Evolutionary conservation across 129 eudicot genomes (phyloP).

Genomic region (Tanacetum coccineum): DNA sequence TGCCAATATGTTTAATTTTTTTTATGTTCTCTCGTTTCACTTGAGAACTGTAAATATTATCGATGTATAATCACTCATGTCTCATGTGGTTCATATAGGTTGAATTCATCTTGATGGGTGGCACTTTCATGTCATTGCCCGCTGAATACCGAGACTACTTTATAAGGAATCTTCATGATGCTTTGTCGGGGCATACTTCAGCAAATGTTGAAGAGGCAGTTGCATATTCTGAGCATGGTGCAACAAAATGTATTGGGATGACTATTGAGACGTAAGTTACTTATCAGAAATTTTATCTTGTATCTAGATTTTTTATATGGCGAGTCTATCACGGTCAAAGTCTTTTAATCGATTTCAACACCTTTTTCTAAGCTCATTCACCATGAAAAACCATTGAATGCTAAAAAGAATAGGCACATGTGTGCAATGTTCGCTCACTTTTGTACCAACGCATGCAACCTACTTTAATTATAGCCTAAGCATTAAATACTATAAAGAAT

Average conservation of each 20-base stretch:
- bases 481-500: no score
- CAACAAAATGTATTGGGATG: slow-evolving; percentile 97
- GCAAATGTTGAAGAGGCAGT: slow-evolving; percentile 98
- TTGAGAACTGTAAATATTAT: background rate
- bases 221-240: slow-evolving; percentile 93
- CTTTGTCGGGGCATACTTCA: slow-evolving; percentile 95
- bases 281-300: background rate
- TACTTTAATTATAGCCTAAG: no score
- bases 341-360: no score
- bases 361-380: no score
- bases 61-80: background rate
- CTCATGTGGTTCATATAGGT: slow-evolving; percentile 44
- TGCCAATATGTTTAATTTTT: background rate
- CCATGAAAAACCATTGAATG: no score
- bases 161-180: slow-evolving; percentile 92
- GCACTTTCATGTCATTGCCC: slow-evolving; percentile 97
- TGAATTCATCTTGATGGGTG: slow-evolving; percentile 96
- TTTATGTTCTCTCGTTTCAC: background rate
- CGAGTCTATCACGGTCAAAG: no score
- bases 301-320: slow-evolving; percentile 3
- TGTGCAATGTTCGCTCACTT: no score
- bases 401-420: no score
- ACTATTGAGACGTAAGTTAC: slow-evolving; percentile 89
- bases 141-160: slow-evolving; percentile 93
- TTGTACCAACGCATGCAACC: no score